These are phyloP conservation scores for Phytopythium chamaehyphon DNA, from an alignment of 352 stramenopile species.

Conservation along the genomic window DNA sequence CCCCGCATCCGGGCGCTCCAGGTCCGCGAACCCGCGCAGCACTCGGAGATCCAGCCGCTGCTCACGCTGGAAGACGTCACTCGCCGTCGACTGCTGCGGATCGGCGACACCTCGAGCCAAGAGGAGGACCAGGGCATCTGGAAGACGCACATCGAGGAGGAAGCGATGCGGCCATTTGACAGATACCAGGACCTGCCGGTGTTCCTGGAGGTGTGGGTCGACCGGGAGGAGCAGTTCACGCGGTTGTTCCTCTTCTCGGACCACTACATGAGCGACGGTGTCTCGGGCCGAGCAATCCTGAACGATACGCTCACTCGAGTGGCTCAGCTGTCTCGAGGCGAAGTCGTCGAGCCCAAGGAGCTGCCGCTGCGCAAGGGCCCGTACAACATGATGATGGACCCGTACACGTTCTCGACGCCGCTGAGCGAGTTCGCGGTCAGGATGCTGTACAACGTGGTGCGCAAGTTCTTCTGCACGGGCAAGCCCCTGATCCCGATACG, in stretches of 20 bases:
- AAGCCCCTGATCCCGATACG: neutral
- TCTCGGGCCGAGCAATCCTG: slow-evolving; percentile 27
- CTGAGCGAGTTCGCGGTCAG: slow-evolving; percentile 21
- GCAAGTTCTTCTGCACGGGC: slow-evolving; percentile 2
- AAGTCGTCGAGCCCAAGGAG: slow-evolving; percentile 9
- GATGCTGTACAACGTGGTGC: slow-evolving; percentile 6
- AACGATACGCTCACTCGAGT: slow-evolving; percentile 20
- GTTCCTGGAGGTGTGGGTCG: slow-evolving; percentile 22
- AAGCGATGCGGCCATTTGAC: slow-evolving; percentile 26
- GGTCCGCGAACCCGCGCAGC: slow-evolving; percentile 19
- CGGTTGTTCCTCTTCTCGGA: slow-evolving; percentile 44
- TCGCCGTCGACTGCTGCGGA: slow-evolving; percentile 8
- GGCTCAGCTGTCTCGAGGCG: slow-evolving; percentile 7
- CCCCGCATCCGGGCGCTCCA: slow-evolving; percentile 33
- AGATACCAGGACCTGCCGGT: slow-evolving; percentile 31
- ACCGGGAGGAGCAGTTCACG: slow-evolving; percentile 8
- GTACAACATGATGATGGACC: slow-evolving; percentile 31
- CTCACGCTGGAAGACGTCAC: slow-evolving; percentile 16
- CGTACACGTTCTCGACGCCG: slow-evolving; percentile 11
- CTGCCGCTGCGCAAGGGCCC: slow-evolving; percentile 22
- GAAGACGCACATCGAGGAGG: slow-evolving; percentile 16
- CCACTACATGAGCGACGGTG: slow-evolving; percentile 41
- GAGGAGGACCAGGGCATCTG: slow-evolving; percentile 10
- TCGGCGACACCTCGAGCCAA: slow-evolving; percentile 5
- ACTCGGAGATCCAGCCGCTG: slow-evolving; percentile 22